Conservation (phyloP, 768 basidiomycete species). For the Phaeotremella fagi region DNA sequence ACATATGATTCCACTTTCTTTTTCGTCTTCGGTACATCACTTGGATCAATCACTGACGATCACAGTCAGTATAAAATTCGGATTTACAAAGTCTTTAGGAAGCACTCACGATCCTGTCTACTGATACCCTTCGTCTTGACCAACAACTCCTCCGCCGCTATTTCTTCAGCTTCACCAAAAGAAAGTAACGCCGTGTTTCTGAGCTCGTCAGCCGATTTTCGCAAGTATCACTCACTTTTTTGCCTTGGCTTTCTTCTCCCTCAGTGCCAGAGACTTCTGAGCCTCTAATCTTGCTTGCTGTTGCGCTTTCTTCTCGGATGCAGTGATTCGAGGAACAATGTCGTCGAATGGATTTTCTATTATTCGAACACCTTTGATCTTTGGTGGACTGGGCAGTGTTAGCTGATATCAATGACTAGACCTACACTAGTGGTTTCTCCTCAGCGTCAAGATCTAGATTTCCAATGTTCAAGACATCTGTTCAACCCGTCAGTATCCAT, state of each 20-base stretch:
- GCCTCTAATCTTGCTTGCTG: slow-evolving; percentile 57
- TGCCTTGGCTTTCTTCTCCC: slow-evolving; percentile 60
- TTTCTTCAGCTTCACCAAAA: slow-evolving; percentile 67
- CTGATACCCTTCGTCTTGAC: slow-evolving; percentile 77
- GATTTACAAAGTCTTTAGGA: slow-evolving; percentile 1
- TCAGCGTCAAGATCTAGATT: slow-evolving; percentile 57
- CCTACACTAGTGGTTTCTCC: slow-evolving; percentile 53
- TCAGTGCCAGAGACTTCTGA: slow-evolving; percentile 33
- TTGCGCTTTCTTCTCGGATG: slow-evolving; percentile 81
- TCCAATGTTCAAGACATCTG: slow-evolving; percentile 88
- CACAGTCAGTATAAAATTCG: slow-evolving; percentile 2
- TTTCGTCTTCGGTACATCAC: slow-evolving; percentile 34
- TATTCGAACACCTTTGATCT: slow-evolving; percentile 77
- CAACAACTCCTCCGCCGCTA: slow-evolving; percentile 55
- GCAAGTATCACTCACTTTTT: slow-evolving; percentile 65
- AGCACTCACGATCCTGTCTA: slow-evolving; percentile 69
- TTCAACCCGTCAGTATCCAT: background rate
- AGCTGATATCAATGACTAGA: slow-evolving; percentile 56
- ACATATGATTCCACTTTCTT: slow-evolving; percentile 47
- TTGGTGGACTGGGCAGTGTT: slow-evolving; percentile 66
- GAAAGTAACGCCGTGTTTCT: slow-evolving; percentile 87
- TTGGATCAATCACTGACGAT: slow-evolving; percentile 50
- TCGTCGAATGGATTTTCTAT: slow-evolving; percentile 92
- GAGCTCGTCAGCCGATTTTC: background rate
- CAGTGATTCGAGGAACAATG: slow-evolving; percentile 92